A percentile compares a stretch with the other conserved stretches of the same genome.
phyloP scores from a whole-genome alignment of 2,329 filamentous ascomycete species.

The Xylaria arbuscula region DNA sequence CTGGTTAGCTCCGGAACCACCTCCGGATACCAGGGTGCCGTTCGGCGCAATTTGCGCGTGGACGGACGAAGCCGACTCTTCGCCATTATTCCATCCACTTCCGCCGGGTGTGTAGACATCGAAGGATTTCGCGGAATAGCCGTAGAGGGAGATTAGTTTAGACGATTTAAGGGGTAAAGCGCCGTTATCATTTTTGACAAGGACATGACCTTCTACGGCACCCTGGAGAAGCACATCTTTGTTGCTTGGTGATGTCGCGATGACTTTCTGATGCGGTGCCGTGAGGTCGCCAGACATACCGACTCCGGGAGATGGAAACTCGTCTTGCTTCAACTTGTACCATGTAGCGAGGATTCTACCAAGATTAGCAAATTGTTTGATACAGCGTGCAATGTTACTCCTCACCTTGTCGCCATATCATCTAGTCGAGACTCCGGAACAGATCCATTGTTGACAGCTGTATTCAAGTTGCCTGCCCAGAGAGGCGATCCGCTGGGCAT shows the following conservation, averaged over 20 bases:
- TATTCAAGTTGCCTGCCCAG: slow-evolving; percentile 65
- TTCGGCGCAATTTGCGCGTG: slow-evolving; percentile 56
- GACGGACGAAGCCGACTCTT: slow-evolving; percentile 44
- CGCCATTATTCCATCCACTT: slow-evolving; percentile 47
- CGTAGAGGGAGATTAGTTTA: slow-evolving; percentile 66
- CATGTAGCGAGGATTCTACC: slow-evolving; percentile 62
- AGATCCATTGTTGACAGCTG: slow-evolving; percentile 69
- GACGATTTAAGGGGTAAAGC: slow-evolving; percentile 65
- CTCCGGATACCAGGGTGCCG: slow-evolving; percentile 55
- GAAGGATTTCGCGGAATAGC: slow-evolving; percentile 66
- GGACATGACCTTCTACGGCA: slow-evolving; percentile 70
- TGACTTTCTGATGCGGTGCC: slow-evolving; percentile 62
- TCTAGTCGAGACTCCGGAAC: slow-evolving; percentile 65
- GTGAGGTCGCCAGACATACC: slow-evolving; percentile 63
- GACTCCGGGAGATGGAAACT: slow-evolving; percentile 57
- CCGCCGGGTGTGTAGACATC: slow-evolving; percentile 54
- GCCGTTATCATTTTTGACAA: slow-evolving; percentile 69
- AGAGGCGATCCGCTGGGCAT: slow-evolving; percentile 65
- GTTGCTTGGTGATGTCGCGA: slow-evolving; percentile 61
- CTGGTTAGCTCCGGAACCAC: slow-evolving; percentile 47
- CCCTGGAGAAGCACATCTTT: slow-evolving; percentile 60
- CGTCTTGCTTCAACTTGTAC: slow-evolving; percentile 66
- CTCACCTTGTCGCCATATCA: slow-evolving; percentile 67
- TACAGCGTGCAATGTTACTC: not conserved
- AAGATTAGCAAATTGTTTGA: slow-evolving; percentile 19